These are phyloP conservation scores for Durio zibethinus DNA, from an alignment of 345 rosid genomes.

Conservation along the genomic window DNA sequence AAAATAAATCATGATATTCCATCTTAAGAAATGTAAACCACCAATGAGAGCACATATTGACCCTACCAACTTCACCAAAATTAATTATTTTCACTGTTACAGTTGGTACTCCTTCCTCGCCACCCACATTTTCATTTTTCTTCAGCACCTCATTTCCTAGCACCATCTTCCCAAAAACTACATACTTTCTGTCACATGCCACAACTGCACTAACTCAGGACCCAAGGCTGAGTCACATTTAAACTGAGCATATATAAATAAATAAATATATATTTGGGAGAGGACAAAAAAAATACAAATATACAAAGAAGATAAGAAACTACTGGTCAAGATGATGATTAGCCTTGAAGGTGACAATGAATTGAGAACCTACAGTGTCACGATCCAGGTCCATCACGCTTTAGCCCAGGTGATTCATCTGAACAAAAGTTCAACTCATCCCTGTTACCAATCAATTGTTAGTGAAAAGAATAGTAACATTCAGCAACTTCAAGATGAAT, in stretches of 20 bases:
- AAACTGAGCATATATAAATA: no score
- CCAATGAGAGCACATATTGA: neutral
- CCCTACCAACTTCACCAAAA: slow-evolving; percentile 66
- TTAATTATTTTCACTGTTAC: slow-evolving; percentile 87
- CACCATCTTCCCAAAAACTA: slow-evolving; percentile 90
- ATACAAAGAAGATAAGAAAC: neutral
- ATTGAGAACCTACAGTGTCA: slow-evolving; percentile 82
- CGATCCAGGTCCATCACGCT: slow-evolving; percentile 89
- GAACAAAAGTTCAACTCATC: slow-evolving; percentile 27
- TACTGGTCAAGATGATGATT: slow-evolving; percentile 83
- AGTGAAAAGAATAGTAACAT: neutral
- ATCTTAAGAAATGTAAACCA: neutral
- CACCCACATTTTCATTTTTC: slow-evolving; percentile 79
- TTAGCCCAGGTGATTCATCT: slow-evolving; percentile 83
- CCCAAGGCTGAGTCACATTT: neutral
- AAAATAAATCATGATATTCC: neutral
- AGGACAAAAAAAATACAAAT: neutral
- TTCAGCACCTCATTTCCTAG: slow-evolving; percentile 73
- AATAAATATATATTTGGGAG: no score
- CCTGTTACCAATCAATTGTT: slow-evolving; percentile 6
- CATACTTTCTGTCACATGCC: slow-evolving; percentile 49
- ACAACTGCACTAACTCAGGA: neutral
- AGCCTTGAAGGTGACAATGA: slow-evolving; percentile 72
- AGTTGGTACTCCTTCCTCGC: slow-evolving; percentile 70
- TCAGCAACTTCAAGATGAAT: neutral